A percentile compares a stretch with the other conserved stretches of the same genome.
Evolutionary conservation across 352 stramenopile genomes (phyloP).

Genomic region (Plasmopara halstedii): DNA sequence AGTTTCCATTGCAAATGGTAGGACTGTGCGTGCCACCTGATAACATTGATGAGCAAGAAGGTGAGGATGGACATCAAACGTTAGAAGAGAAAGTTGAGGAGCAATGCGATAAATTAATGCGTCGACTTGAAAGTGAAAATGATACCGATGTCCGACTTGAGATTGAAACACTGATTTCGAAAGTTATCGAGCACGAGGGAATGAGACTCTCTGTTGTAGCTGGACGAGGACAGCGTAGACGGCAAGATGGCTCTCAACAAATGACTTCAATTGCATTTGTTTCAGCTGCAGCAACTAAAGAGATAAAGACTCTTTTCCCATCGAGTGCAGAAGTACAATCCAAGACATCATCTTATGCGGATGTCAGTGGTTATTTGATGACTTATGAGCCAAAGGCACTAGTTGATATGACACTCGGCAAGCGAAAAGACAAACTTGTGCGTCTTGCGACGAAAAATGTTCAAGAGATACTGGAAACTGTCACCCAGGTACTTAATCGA

Average conservation of each 20-base stretch:
- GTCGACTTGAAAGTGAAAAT: slow-evolving; percentile 26
- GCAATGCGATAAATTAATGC: slow-evolving; percentile 39
- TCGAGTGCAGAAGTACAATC: slow-evolving; percentile 18
- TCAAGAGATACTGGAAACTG: slow-evolving; percentile 21
- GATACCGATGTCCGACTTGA: slow-evolving; percentile 26
- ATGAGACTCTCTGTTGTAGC: slow-evolving; percentile 25
- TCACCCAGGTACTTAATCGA: slow-evolving; percentile 14
- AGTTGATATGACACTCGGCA: slow-evolving; percentile 28
- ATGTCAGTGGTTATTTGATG: slow-evolving; percentile 39
- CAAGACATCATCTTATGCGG: slow-evolving; percentile 1
- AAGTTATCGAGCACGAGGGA: slow-evolving; percentile 38
- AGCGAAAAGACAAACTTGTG: slow-evolving; percentile 49
- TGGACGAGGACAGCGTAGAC: slow-evolving; percentile 23
- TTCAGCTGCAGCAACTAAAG: slow-evolving; percentile 50
- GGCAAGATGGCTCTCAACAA: slow-evolving; percentile 1
- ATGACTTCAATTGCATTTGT: slow-evolving; percentile 14
- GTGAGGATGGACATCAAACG: slow-evolving; percentile 25
- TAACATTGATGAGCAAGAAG: slow-evolving; percentile 2
- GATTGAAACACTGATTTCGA: slow-evolving; percentile 30
- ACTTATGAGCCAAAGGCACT: slow-evolving; percentile 29
- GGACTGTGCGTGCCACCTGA: slow-evolving; percentile 21
- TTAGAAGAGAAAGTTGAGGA: slow-evolving; percentile 38
- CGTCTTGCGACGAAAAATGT: slow-evolving; percentile 42
- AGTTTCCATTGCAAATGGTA: slow-evolving; percentile 41
- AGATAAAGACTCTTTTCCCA: slow-evolving; percentile 41